Conservation (phyloP, 805 yeast species). For the Yamadazyma laniorum region DNA sequence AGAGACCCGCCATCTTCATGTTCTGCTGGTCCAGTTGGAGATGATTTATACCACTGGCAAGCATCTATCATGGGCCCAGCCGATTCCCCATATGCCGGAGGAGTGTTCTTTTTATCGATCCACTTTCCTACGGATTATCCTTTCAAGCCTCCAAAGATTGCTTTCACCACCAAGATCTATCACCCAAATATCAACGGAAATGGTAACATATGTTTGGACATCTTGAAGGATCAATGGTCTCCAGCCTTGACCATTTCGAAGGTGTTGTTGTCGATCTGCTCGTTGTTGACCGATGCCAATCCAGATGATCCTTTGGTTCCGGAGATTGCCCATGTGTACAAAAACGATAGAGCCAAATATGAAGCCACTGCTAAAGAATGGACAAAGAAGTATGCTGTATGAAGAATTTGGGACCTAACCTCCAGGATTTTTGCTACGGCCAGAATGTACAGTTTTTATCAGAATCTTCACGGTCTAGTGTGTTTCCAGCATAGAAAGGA, state of each 20-base stretch:
- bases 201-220: conserved; percentile 95
- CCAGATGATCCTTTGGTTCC: conserved; percentile 99
- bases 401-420: too few relatives aligned
- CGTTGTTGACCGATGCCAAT: conserved; percentile 94
- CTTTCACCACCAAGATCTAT: conserved; percentile 91
- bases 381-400: conserved; percentile 96
- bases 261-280: conserved; percentile 90
- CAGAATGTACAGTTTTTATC: background rate
- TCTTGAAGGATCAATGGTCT: conserved; percentile 97
- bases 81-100: conserved; percentile 86
- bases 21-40: conserved; percentile 98
- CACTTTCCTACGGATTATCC: conserved; percentile 99
- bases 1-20: conserved; percentile 99
- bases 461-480: background rate
- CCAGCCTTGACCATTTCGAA: conserved; percentile 97
- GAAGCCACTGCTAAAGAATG: conserved; percentile 98
- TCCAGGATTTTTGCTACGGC: too few relatives aligned
- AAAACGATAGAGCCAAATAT: conserved; percentile 88
- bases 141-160: conserved; percentile 91
- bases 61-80: conserved; percentile 99
- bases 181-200: conserved; percentile 96
- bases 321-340: conserved; percentile 94
- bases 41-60: conserved; percentile 98
- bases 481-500: background rate
- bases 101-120: conserved; percentile 92